Conservation (phyloP, 1,139 yeast genomes). For the Entelexis sorbosivorans region DNA sequence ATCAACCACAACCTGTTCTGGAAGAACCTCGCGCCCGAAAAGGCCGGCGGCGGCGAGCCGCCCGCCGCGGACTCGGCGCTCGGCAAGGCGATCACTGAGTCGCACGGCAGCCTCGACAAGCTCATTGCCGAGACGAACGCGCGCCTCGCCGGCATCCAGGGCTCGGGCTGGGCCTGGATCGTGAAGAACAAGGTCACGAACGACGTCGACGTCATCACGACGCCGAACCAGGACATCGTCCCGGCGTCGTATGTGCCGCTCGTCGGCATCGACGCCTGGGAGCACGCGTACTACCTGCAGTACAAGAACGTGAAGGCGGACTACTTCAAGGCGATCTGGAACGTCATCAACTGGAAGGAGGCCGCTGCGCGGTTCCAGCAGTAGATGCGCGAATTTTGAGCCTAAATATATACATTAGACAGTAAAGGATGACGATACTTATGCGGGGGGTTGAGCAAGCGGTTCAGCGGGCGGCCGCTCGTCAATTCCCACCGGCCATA, state of each 20-base stretch:
- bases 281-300: slow-evolving; percentile 94
- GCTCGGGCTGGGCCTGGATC: slow-evolving; percentile 96
- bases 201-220: slow-evolving; percentile 71
- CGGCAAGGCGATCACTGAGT: slow-evolving; percentile 49
- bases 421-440: too few species aligned
- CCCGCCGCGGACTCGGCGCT: slow-evolving; percentile 51
- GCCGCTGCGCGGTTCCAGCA: slow-evolving; percentile 57
- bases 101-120: slow-evolving; percentile 70
- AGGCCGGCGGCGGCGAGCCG: slow-evolving; percentile 76
- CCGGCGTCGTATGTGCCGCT: slow-evolving; percentile 64
- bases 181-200: slow-evolving; percentile 81
- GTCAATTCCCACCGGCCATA: too few species aligned
- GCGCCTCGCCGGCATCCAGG: slow-evolving; percentile 85
- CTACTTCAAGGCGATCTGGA: slow-evolving; percentile 94
- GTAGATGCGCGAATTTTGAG: background rate
- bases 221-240: slow-evolving; percentile 84
- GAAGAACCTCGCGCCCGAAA: slow-evolving; percentile 79
- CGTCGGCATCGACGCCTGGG: slow-evolving; percentile 97
- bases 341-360: slow-evolving; percentile 91
- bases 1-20: slow-evolving; percentile 79
- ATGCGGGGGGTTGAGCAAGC: too few species aligned
- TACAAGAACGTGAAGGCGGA: slow-evolving; percentile 90
- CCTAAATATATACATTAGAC: too few species aligned
- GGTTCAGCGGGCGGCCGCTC: too few species aligned
- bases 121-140: slow-evolving; percentile 58